Evolutionary conservation across 306 rosid species (phyloP), one percentile per base, ranked within the genome.

Genomic region (Medicago lupulina): DNA sequence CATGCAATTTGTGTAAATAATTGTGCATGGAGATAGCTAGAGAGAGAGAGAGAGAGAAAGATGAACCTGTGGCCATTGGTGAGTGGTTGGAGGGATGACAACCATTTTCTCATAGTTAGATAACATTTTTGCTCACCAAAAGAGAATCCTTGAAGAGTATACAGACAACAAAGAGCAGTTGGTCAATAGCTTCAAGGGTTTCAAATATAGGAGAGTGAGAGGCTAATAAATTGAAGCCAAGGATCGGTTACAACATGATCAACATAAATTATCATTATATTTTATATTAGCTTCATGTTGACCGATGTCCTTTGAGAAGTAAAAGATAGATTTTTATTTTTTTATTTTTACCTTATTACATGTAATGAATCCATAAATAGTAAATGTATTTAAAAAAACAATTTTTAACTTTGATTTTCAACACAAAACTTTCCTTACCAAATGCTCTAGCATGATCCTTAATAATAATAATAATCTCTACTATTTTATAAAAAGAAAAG

Each of bases 41-140:
- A 83, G 70, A 73, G 76, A 66, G 57, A 16, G 70, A 49, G 34
- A 21, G 36, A 57, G 65, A 31, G 41, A 60, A 38, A 60, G 69
- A 41, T 25, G 74, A 75, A 87, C 89, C 92, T 91, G 92, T 88
- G 92, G 88, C 93, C 92, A 93, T 79, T 91, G 84, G 84, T 87
- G 84, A 74, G 80, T 77, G 47, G 87, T 76, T 70, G 75, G 46
- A 70, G 92, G 66, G 82, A 84, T 75, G 85, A 74, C 36, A 51
- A 76, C 77, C 87, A 87, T 88, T 86, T 87, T 86, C 75, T 88
- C 89, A 82, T 80, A 80, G 85, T 88, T 84, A 50, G 83, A 75
- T 79, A 84, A 86, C 96, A 86, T 87, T 65, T 87, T 88, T 19
- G 49, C 31, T 79, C 77, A 23, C 72, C 68, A 79, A 77, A 40